phyloP scores from a whole-genome alignment of 1,284 basidiomycete genomes.

The Mycosarcoma mackinlayi region DNA sequence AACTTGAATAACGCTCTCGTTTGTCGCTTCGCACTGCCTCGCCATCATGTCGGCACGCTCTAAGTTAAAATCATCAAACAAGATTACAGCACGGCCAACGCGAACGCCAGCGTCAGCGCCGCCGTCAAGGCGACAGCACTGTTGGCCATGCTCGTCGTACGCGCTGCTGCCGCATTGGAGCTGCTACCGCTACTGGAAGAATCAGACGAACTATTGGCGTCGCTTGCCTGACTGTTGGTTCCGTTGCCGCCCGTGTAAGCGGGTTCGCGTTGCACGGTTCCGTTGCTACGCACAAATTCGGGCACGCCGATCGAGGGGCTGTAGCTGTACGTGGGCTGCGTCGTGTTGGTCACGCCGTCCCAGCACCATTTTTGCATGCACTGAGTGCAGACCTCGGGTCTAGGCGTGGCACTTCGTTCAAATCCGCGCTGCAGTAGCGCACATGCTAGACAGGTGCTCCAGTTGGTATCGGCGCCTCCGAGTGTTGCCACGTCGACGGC shows the following conservation, averaged over 20 bases:
- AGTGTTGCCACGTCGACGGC: conserved; percentile 60
- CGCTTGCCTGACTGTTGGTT: conserved; percentile 28
- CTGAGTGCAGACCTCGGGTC: conserved; percentile 52
- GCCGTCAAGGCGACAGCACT: too few species aligned
- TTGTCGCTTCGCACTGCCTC: too few species aligned
- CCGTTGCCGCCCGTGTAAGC: conserved; percentile 60
- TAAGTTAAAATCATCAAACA: too few species aligned
- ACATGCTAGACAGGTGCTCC: conserved; percentile 62
- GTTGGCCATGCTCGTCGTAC: too few species aligned
- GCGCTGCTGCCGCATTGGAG: background rate
- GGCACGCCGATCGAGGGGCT: conserved; percentile 59
- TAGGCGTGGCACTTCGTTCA: conserved; percentile 31
- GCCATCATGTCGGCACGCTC: too few species aligned
- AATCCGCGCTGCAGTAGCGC: conserved; percentile 62
- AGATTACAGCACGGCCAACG: too few species aligned
- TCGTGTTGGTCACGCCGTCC: conserved; percentile 61
- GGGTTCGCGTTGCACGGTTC: conserved; percentile 36
- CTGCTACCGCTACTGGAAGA: background rate
- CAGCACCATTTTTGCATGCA: conserved; percentile 64
- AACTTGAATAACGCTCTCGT: too few species aligned
- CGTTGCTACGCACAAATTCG: conserved; percentile 52
- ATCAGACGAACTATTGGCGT: conserved; percentile 5
- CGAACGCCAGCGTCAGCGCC: too few species aligned
- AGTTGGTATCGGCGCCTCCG: conserved; percentile 49
- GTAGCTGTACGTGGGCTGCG: conserved; percentile 40